A percentile compares a stretch with the other conserved stretches of the same genome.
Conservation (phyloP, 2,329 filamentous ascomycete genomes). For the Lomentospora prolificans region DNA sequence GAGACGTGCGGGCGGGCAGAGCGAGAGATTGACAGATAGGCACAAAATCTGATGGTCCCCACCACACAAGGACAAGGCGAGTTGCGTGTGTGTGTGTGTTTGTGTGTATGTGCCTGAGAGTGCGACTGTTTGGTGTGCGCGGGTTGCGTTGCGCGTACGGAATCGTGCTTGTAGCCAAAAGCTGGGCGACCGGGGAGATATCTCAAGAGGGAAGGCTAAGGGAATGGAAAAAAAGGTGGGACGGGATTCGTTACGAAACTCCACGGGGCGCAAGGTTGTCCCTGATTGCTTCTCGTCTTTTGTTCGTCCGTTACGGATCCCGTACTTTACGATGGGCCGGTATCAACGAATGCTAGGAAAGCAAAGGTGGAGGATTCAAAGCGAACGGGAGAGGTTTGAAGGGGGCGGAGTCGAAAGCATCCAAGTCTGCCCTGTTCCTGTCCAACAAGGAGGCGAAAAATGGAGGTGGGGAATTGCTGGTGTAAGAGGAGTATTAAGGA, state of each 20-base stretch:
- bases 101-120: neutral
- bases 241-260: neutral
- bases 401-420: neutral
- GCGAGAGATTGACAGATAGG: neutral
- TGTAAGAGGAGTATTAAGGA: neutral
- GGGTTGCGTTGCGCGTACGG: conserved; percentile 3
- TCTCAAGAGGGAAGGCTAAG: neutral
- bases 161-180: neutral
- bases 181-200: neutral
- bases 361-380: neutral
- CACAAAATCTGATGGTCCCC: neutral
- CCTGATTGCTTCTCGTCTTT: neutral
- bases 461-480: neutral
- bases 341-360: neutral
- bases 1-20: neutral
- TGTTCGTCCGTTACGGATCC: neutral
- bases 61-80: neutral
- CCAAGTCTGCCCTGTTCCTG: neutral
- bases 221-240: neutral
- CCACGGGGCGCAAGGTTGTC: neutral
- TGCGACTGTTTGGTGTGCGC: neutral
- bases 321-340: neutral
- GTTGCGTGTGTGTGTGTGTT: neutral
- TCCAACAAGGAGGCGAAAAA: neutral
- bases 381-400: conserved; percentile 2